Evolutionary conservation across 495 filamentous ascomycete species (phyloP), one percentile per base, ranked within the genome.

Genomic region (Xylaria sp.): DNA sequence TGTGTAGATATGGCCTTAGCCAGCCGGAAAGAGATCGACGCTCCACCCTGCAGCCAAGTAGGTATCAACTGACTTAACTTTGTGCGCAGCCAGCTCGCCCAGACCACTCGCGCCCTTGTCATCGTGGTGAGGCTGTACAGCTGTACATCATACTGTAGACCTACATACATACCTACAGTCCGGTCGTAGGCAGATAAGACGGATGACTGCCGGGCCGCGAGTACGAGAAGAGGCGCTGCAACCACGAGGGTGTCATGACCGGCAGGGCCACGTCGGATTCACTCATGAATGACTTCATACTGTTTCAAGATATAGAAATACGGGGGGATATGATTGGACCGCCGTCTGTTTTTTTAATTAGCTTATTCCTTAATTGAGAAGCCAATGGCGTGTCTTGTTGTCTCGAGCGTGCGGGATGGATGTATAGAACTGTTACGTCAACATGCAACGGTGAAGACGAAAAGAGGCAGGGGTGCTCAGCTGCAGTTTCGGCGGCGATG

Each of bases 231-330:
- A 26, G 53, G 55, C 31, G 44, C 52, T 59, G 53, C 66, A 33
- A 26, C 55, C 33, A 61, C 29, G 17, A 41, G 43, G 57, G 41
- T 61, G 67, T 44, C 43, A 48, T 69, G 67, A 52, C 57, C 15
- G 58, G 58, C 44, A 59, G 55, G 58, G 31, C 46, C n/a, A 14
- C 43, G 53, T 46, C 26, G 53, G 44, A 21, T 58, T 68, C 55
- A 35, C 53, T 61, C 44, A 15, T 35, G 7, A 40, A 70, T 53
- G 68, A 46, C 68, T 63, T 55, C 33, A 44, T 40, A n/a, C 1
- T 62, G 68, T 70, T 70, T 63, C 68, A 63, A 63, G 58, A 70
- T 63, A 31, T 70, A 37, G 55, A 44, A 53, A 53, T 55, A 52
- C 41, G 29, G 21, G 48, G 17, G n/a, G 37, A 24, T 24, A 2